phyloP scores from a whole-genome alignment of 441 rosid species.

The Hura crepitans region DNA sequence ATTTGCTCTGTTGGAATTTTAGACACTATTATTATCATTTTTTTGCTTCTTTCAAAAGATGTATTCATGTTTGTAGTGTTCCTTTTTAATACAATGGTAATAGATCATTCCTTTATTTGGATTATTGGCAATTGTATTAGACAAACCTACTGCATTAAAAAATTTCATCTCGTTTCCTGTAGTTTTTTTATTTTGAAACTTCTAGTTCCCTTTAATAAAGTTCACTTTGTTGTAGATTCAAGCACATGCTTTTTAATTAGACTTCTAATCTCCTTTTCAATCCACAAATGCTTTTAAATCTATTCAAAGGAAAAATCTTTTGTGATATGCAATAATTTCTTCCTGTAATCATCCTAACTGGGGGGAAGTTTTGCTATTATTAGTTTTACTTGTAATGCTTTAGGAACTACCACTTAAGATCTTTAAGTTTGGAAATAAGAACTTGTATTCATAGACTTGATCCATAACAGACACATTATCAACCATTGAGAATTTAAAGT shows the following conservation, averaged over 20 bases:
- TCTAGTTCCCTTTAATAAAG: neutral
- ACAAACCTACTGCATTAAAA: neutral
- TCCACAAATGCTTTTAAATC: neutral
- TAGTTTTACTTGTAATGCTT: neutral
- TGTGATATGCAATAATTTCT: no score
- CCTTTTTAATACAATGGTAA: no score
- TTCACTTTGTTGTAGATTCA: neutral
- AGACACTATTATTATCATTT: neutral
- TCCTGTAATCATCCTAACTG: neutral
- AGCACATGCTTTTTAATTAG: neutral
- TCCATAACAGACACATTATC: no score
- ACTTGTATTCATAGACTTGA: no score
- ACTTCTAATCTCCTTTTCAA: neutral
- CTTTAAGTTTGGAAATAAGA: neutral
- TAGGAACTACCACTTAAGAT: neutral
- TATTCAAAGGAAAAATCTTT: no score
- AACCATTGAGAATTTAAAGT: no score
- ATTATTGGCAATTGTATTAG: neutral
- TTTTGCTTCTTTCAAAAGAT: neutral
- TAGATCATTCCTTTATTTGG: neutral
- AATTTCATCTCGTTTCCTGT: neutral
- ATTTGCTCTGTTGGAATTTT: neutral
- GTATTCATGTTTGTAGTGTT: neutral
- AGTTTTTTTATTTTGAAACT: no score
- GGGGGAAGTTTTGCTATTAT: neutral